Conservation (phyloP, 1,284 basidiomycete species). For the Coriolopsis trogii region DNA sequence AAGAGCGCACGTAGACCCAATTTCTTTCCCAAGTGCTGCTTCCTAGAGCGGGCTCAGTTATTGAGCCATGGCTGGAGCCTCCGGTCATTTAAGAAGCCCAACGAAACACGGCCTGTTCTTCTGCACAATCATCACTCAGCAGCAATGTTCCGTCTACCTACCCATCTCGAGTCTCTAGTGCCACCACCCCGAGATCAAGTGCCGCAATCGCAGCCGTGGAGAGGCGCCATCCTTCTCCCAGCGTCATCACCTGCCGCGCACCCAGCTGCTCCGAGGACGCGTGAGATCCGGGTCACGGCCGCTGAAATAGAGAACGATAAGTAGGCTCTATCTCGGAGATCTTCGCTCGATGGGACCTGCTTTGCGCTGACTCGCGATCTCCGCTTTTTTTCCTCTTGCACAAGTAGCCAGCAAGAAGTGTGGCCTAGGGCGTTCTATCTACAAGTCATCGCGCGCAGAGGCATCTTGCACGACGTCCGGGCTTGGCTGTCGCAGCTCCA, state of each 20-base stretch:
- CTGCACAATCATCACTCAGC: constrained; percentile 21
- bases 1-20: constrained; percentile 1
- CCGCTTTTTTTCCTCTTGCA: constrained; percentile 6
- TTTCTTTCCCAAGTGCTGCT: constrained; percentile 18
- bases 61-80: constrained; percentile 19
- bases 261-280: constrained; percentile 34
- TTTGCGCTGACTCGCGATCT: too few relatives aligned
- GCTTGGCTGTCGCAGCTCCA: constrained; percentile 48
- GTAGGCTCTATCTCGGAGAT: constrained; percentile 43
- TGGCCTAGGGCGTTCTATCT: constrained; percentile 59
- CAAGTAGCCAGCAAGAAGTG: constrained; percentile 38
- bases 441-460: constrained; percentile 44
- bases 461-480: constrained; percentile 49
- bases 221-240: constrained; percentile 54
- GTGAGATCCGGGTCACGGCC: constrained; percentile 58
- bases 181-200: constrained; percentile 53
- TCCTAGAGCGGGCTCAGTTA: constrained; percentile 21
- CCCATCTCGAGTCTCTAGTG: constrained; percentile 58
- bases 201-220: constrained; percentile 49
- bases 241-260: constrained; percentile 31
- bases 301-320: constrained; percentile 69
- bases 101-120: constrained; percentile 20
- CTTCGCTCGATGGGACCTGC: too few relatives aligned
- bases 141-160: constrained; percentile 55
- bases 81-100: constrained; percentile 17